Percentiles rank a stretch among this genome's conserved stretches.
Evolutionary conservation across 495 filamentous ascomycete genomes (phyloP).

Genomic region (Daldinia caldariorum): DNA sequence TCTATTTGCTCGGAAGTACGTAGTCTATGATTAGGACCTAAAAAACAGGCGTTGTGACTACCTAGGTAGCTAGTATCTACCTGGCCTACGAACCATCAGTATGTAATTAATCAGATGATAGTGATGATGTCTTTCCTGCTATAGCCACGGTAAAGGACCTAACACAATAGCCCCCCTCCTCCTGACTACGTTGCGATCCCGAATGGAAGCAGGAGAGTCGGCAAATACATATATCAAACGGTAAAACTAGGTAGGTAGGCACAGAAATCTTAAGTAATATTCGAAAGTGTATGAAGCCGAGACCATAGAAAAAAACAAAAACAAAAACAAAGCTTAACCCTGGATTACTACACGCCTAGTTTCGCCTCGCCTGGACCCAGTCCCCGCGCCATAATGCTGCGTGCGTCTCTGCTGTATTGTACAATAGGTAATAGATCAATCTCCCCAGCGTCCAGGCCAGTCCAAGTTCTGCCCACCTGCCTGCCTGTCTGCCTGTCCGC

Average conservation of each 20-base stretch:
- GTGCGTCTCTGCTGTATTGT: slow-evolving; percentile 23
- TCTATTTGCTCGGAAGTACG: not conserved
- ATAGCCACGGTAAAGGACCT: no score
- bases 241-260: not conserved
- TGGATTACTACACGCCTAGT: slow-evolving; percentile 30
- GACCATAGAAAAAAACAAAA: not conserved
- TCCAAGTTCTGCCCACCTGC: not conserved
- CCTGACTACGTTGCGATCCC: no score
- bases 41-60: no score
- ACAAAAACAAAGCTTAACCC: slow-evolving; percentile 6
- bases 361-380: slow-evolving; percentile 18
- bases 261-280: not conserved
- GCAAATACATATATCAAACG: no score
- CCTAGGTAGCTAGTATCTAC: no score
- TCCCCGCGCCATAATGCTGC: slow-evolving; percentile 9
- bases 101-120: no score
- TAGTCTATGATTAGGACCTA: not conserved
- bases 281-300: not conserved
- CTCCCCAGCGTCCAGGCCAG: slow-evolving; percentile 11
- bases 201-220: no score
- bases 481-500: no score
- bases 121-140: no score
- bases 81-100: no score
- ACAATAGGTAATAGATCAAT: slow-evolving; percentile 29
- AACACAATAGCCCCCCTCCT: no score